Conservation (phyloP, 306 rosid genomes). For the Citrullus amarus region DNA sequence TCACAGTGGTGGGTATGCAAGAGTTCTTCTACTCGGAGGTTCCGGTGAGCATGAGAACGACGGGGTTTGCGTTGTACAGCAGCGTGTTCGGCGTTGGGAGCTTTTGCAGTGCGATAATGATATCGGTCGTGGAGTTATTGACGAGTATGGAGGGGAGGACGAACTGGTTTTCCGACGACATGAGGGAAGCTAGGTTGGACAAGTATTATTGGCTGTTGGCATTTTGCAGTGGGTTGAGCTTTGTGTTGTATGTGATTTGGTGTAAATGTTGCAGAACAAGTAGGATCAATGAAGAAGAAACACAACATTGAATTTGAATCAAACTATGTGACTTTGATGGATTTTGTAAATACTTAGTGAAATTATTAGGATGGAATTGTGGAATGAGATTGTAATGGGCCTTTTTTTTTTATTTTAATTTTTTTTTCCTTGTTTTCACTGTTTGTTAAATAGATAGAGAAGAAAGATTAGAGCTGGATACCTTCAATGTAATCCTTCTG, state of each 20-base stretch:
- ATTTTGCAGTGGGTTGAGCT: constrained; percentile 36
- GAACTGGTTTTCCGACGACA: constrained; percentile 83
- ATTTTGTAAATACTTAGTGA: not conserved
- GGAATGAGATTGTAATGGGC: not conserved
- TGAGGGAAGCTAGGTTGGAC: constrained; percentile 67
- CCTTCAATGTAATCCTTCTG: not conserved
- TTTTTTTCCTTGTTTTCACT: not conserved
- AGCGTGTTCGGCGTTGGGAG: constrained; percentile 97
- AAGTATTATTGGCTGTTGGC: constrained; percentile 75
- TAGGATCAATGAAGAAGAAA: constrained; percentile 28
- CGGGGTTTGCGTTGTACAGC: constrained; percentile 65
- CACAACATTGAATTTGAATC: constrained; percentile 18
- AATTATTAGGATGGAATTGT: not conserved
- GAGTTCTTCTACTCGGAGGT: constrained; percentile 90
- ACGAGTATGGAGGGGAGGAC: constrained; percentile 35
- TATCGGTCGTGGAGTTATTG: constrained; percentile 42
- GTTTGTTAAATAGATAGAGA: not conserved
- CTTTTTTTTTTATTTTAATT: no score
- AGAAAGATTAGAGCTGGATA: not conserved
- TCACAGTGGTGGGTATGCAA: constrained; percentile 94
- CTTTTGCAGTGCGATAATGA: constrained; percentile 70
- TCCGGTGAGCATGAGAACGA: constrained; percentile 65
- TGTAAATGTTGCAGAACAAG: constrained; percentile 38
- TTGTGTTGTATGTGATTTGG: constrained; percentile 37
- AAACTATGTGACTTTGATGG: constrained; percentile 1